These are phyloP conservation scores for Leccinum arenicola DNA, from an alignment of 768 basidiomycete species.

Conservation along the genomic window DNA sequence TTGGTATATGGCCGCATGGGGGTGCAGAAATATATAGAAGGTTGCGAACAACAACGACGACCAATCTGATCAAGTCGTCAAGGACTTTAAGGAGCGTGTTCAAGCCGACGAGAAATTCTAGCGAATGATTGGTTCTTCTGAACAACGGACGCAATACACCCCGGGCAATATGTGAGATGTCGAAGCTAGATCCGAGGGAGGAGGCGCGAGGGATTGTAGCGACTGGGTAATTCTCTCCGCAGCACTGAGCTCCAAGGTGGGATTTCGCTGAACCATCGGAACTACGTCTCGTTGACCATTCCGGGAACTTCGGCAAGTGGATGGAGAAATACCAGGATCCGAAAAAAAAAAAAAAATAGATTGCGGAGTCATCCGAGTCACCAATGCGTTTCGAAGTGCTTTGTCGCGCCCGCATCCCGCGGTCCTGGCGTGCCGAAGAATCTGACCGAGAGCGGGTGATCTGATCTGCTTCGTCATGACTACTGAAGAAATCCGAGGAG, in stretches of 20 bases:
- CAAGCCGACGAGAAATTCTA: conserved; percentile 43
- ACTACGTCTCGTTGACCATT: conserved; percentile 23
- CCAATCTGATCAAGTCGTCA: conserved; percentile 58
- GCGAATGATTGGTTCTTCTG: conserved; percentile 51
- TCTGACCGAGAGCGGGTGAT: conserved; percentile 32
- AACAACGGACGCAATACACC: conserved; percentile 43
- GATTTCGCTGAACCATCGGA: conserved; percentile 15
- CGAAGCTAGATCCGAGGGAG: too few relatives aligned
- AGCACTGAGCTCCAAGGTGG: conserved; percentile 50
- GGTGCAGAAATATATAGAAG: conserved; percentile 65
- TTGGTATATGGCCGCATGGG: conserved; percentile 59
- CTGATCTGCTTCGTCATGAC: conserved; percentile 23
- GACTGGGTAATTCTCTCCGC: conserved; percentile 60
- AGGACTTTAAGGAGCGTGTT: conserved; percentile 51
- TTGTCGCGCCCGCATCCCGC: conserved; percentile 27
- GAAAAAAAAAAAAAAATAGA: conserved; percentile 30
- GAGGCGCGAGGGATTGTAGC: too few relatives aligned
- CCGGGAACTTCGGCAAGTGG: conserved; percentile 31
- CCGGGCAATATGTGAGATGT: too few relatives aligned
- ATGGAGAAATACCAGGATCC: conserved; percentile 31
- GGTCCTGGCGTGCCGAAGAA: conserved; percentile 32
- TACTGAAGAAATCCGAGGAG: conserved; percentile 27
- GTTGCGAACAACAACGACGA: conserved; percentile 73
- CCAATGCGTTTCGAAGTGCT: conserved; percentile 48
- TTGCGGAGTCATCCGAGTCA: conserved; percentile 76